phyloP scores from a whole-genome alignment of 164 flowering plant genomes.

The Vitis labrusca region DNA sequence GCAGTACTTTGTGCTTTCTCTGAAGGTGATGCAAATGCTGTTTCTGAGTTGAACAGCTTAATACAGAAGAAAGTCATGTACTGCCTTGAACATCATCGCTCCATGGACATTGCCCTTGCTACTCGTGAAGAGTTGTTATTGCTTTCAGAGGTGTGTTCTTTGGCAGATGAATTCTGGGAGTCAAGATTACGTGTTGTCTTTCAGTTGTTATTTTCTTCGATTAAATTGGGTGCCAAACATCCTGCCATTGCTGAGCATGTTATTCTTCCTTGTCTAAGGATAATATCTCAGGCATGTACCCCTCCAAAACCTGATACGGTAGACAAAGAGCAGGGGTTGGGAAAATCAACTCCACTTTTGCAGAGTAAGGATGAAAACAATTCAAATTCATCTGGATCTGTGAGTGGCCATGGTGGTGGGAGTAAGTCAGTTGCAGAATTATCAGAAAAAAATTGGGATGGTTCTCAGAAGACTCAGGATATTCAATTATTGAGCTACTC shows the following conservation, averaged over 20 bases:
- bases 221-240: slow-evolving; percentile 90
- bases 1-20: slow-evolving; percentile 93
- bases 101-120: slow-evolving; percentile 92
- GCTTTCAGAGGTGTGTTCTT: slow-evolving; percentile 93
- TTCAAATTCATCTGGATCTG: slow-evolving; percentile 37
- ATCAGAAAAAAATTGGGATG: slow-evolving; percentile 73
- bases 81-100: slow-evolving; percentile 98
- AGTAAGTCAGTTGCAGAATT: slow-evolving; percentile 49
- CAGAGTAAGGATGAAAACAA: slow-evolving; percentile 58
- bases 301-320: slow-evolving; percentile 88
- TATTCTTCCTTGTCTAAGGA: slow-evolving; percentile 92
- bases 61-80: slow-evolving; percentile 90
- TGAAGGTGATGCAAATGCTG: slow-evolving; percentile 88
- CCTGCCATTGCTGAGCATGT: slow-evolving; percentile 97
- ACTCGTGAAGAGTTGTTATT: slow-evolving; percentile 88
- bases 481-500: slow-evolving; percentile 87
- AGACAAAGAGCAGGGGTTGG: slow-evolving; percentile 65
- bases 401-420: slow-evolving; percentile 36
- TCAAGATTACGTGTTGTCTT: slow-evolving; percentile 91
- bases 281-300: slow-evolving; percentile 91
- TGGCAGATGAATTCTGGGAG: slow-evolving; percentile 97
- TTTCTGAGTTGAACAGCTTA: slow-evolving; percentile 72
- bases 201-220: slow-evolving; percentile 88
- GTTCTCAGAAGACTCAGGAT: slow-evolving; percentile 68
- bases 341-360: slow-evolving; percentile 41